Evolutionary conservation across 805 yeast genomes (phyloP), one percentile per base, ranked within the genome.

Genomic region (Suhomyces tanzawaensis): DNA sequence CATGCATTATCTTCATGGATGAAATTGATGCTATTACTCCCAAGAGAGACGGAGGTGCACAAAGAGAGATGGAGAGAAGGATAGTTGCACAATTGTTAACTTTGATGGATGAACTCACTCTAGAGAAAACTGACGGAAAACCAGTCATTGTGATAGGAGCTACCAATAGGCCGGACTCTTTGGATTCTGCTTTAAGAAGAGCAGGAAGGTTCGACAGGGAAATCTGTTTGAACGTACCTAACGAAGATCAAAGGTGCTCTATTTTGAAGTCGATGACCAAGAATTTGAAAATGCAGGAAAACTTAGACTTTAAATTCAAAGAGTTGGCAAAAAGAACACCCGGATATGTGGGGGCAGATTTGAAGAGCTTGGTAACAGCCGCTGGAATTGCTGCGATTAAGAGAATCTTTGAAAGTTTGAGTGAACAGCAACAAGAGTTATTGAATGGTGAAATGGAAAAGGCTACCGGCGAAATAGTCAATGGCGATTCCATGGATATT

Each of bases 21-120:
- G 99, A 93, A 60, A 93, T 93, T 49, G 99, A 93, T 63, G 96
- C 99, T 9, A 90, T 93, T 37, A 93, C 99, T 0, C 99, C 99
- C 1, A 93, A 93, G 57, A 77, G 99, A 64, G 99, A 93, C 59
- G 95, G 95, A 19, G 73, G 73, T 18, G 98, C 96, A 3, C 97
- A 89, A 60, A 73, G 99, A 51, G 99, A 93, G 64, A 93, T 93
- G 98, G 99, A 93, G 58, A 77, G 93, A 49, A 74, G 99, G 58
- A 91, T 93, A 21, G 99, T 93, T 2, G 98, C 98, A 0, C 99
- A 93, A 58, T 70, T 93, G 44, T 70, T 93, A 29, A 93, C 99
- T 0, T 82, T 95, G 19, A 90, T 93, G 85, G 99, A 93, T 62
- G 96, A 89, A 54, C 64, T 93, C 27, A 75, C 95, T 1, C 64